Conservation (phyloP, 169 alveolate genomes). For the Cytauxzoon felis region DNA sequence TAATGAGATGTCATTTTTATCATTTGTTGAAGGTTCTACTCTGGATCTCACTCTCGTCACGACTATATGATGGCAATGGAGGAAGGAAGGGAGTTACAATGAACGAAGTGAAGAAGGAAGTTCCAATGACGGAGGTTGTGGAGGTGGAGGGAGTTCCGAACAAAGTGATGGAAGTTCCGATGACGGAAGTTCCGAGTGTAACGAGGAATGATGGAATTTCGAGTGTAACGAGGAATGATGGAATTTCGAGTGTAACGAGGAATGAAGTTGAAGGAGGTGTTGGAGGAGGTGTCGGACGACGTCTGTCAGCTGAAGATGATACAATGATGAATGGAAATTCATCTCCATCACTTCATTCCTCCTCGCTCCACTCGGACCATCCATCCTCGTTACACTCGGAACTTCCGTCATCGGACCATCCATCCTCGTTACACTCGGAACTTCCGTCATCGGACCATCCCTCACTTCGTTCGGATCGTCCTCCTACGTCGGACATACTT, state of each 20-base stretch:
- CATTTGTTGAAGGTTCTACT: constrained; percentile 21
- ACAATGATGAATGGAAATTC: no score
- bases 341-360: no score
- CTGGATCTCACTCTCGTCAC: constrained; percentile 28
- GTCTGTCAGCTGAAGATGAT: no score
- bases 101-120: not conserved
- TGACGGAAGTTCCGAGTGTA: not conserved
- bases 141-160: not conserved
- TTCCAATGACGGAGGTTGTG: not conserved
- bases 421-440: not conserved
- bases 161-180: not conserved
- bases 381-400: no score
- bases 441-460: not conserved
- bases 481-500: no score
- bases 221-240: no score
- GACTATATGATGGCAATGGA: not conserved
- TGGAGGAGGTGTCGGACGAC: no score
- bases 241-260: no score
- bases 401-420: not conserved
- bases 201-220: no score
- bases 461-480: not conserved
- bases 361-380: no score
- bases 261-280: no score
- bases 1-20: constrained; percentile 35
- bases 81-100: not conserved